Percentiles rank a stretch among this genome's conserved stretches.
Conservation (phyloP, 371 early-diverging fungal species). For the Mucor piriformis region DNA sequence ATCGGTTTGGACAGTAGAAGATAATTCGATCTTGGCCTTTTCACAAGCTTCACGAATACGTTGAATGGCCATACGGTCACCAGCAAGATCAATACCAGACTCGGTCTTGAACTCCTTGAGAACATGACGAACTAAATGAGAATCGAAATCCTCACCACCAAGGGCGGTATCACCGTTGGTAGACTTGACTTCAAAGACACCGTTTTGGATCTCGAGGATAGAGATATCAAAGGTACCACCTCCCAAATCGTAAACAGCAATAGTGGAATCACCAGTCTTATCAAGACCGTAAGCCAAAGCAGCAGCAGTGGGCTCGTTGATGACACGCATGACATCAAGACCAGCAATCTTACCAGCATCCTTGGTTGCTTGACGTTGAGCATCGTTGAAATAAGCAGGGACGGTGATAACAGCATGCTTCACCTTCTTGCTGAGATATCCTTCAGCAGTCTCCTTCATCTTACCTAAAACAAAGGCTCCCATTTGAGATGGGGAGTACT, state of each 20-base stretch:
- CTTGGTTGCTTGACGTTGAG: constrained; percentile 98
- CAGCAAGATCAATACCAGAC: constrained; percentile 73
- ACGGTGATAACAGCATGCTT: constrained; percentile 85
- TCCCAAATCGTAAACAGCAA: constrained; percentile 98
- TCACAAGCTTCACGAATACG: constrained; percentile 94
- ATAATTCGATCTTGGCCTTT: constrained; percentile 95
- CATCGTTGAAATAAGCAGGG: constrained; percentile 84
- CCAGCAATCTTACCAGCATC: constrained; percentile 96
- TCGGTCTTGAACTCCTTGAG: constrained; percentile 85
- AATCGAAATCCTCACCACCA: constrained; percentile 99
- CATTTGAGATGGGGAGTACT: constrained; percentile 95
- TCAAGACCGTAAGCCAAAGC: constrained; percentile 97
- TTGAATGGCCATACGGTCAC: constrained; percentile 83
- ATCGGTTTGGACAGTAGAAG: constrained; percentile 84
- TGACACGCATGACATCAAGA: constrained; percentile 92
- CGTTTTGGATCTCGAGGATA: constrained; percentile 92
- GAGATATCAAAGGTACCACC: constrained; percentile 99
- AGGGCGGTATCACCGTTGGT: constrained; percentile 95
- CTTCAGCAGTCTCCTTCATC: constrained; percentile 87
- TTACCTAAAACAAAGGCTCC: constrained; percentile 94
- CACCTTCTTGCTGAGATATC: constrained; percentile 81
- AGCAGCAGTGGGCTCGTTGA: constrained; percentile 99
- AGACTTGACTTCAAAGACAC: constrained; percentile 95
- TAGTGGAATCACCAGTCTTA: constrained; percentile 76
- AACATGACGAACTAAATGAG: constrained; percentile 75